phyloP scores from a whole-genome alignment of 192 early-diverging fungal genomes.

The Podila horticola region DNA sequence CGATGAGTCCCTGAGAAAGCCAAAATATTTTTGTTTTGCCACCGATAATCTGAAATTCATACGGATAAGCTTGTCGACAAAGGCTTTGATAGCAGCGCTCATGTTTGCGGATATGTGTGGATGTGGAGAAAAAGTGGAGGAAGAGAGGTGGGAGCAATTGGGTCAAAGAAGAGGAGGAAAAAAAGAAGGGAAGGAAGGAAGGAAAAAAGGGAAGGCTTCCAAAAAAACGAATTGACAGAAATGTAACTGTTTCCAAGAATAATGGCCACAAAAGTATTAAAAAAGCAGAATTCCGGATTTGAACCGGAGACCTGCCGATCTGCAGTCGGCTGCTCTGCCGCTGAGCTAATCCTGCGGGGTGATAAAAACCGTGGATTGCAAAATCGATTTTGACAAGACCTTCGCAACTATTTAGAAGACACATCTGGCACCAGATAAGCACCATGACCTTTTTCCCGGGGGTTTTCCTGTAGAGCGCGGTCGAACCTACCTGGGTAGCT shows the following conservation, averaged over 20 bases:
- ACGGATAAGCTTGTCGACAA: slow-evolving; percentile 48
- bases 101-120: slow-evolving; percentile 8
- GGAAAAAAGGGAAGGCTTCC: background rate
- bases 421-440: too few relatives aligned
- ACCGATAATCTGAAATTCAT: background rate
- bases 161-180: background rate
- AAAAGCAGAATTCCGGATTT: slow-evolving; percentile 67
- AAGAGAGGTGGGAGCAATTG: background rate
- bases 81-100: slow-evolving; percentile 20
- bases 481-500: too few relatives aligned
- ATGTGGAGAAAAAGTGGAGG: background rate
- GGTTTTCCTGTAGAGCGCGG: too few relatives aligned
- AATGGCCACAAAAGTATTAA: slow-evolving; percentile 23
- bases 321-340: slow-evolving; percentile 76
- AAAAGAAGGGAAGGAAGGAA: background rate
- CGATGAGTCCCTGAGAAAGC: background rate
- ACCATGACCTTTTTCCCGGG: too few relatives aligned
- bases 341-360: slow-evolving; percentile 64
- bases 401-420: background rate
- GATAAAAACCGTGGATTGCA: background rate
- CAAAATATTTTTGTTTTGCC: background rate
- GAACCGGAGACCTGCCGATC: slow-evolving; percentile 74
- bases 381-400: background rate
- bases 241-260: background rate
- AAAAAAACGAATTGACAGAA: background rate